Conservation (phyloP, 2,329 filamentous ascomycete genomes). For the Trichoderma polysporum region DNA sequence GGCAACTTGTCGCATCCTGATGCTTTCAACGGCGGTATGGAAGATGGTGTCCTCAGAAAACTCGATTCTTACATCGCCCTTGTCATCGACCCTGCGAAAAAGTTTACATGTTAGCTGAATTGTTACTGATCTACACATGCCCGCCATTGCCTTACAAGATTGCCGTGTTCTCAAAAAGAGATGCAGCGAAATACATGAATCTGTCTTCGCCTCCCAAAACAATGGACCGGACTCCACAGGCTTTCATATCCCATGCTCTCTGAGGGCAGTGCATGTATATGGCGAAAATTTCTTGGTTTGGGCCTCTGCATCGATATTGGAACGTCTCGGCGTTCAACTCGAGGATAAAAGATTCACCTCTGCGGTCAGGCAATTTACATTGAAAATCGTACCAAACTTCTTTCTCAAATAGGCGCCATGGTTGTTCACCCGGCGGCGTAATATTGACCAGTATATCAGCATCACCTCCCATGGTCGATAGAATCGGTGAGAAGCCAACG, state of each 20-base stretch:
- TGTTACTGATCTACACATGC: background rate
- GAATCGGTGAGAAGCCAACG: slow-evolving; percentile 31
- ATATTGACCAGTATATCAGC: slow-evolving; percentile 25
- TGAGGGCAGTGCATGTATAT: slow-evolving; percentile 33
- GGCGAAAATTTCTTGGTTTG: slow-evolving; percentile 25
- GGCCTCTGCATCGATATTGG: slow-evolving; percentile 25
- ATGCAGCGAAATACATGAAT: slow-evolving; percentile 25
- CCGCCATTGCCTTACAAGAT: slow-evolving; percentile 27
- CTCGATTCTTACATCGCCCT: background rate
- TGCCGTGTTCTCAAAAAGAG: slow-evolving; percentile 27
- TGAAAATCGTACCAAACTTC: slow-evolving; percentile 31
- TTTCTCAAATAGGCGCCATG: slow-evolving; percentile 26
- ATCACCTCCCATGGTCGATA: slow-evolving; percentile 32
- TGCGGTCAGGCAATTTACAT: slow-evolving; percentile 23
- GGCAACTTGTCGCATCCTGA: slow-evolving; percentile 17
- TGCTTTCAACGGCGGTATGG: background rate
- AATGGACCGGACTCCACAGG: slow-evolving; percentile 24
- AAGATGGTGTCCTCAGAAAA: background rate
- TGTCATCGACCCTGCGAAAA: background rate
- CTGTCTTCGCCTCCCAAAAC: slow-evolving; percentile 20
- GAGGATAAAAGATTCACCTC: slow-evolving; percentile 24
- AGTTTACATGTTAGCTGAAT: background rate
- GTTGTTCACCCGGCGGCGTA: slow-evolving; percentile 14
- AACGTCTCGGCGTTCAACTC: slow-evolving; percentile 32
- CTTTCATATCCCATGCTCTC: slow-evolving; percentile 35